Base-by-base conservation (phyloP, 805 yeast genomes). In the Barnettozyma salicaria region DNA sequence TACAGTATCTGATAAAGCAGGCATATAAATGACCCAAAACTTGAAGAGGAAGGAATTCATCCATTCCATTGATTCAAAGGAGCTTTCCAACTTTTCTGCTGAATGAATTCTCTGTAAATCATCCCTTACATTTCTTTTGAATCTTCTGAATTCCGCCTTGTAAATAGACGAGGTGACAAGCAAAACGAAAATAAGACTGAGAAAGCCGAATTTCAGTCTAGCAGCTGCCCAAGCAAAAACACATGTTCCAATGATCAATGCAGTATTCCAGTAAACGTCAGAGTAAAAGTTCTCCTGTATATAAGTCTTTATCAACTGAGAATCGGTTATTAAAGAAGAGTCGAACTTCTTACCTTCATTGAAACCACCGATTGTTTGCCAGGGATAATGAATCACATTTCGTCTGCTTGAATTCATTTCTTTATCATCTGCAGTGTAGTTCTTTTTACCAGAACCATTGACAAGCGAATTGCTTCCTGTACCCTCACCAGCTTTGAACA, bases 21-120 rank as follows among this genome's bases (percentile, higher is more conserved):
- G 90, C 95, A 84, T 84, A 52, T 84, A 84, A 43, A 84, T 81
- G 40, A 82, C 84, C 95, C 95, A 84, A 53, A 84, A 82, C 60
- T 84, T 84, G 30, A 78, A 78, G 55, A 84, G 60, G 52, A 84
- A 83, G 18, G 79, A 72, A 52, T 84, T 84, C 50, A 84, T 58
- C 95, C 95, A 84, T 42, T 79, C 76, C 76, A 84, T 81, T 7
- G 89, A 78, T 61, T 84, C 95, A 37, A 70, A 55, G 49, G 70
- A 72, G 32, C 72, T 68, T 40, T 78, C 84, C 43, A 84, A 62
- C 27, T 77, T 66, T 55, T 80, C 83, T 33, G 68, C 64, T n/a
- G 86, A 74, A 19, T 70, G 65, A 31, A 72, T 59, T 63, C 95
- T 72, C 36, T 70, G 64, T 73, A 84, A 72, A 55, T 84, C 94